These are phyloP conservation scores for Kodamaea sagamina DNA, from an alignment of 805 yeast genomes.

Conservation along the genomic window DNA sequence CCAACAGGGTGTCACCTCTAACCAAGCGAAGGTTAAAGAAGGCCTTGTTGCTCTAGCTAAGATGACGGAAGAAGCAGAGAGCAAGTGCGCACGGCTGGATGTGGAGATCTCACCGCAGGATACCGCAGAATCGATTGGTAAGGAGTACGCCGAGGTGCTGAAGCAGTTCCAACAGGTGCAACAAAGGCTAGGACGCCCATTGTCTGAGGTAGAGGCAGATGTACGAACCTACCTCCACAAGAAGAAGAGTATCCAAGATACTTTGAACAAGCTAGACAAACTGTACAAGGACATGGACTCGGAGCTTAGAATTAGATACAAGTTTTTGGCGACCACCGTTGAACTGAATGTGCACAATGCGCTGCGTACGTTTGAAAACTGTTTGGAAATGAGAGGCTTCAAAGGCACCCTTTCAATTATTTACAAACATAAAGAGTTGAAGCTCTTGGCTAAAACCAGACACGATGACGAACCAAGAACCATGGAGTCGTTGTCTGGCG, in stretches of 20 bases:
- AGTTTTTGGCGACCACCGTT: slow-evolving; percentile 35
- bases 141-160: slow-evolving; percentile 50
- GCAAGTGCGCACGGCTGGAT: slow-evolving; percentile 50
- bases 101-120: slow-evolving; percentile 43
- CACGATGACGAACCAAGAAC: slow-evolving; percentile 60
- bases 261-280: slow-evolving; percentile 40
- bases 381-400: slow-evolving; percentile 68
- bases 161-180: slow-evolving; percentile 54
- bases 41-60: slow-evolving; percentile 17
- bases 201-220: slow-evolving; percentile 52
- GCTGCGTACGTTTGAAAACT: slow-evolving; percentile 50
- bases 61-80: slow-evolving; percentile 29
- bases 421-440: slow-evolving; percentile 49
- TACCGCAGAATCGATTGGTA: slow-evolving; percentile 48
- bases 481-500: slow-evolving; percentile 89
- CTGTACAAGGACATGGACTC: slow-evolving; percentile 30
- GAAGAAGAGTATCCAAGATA: slow-evolving; percentile 45
- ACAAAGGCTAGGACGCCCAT: slow-evolving; percentile 51
- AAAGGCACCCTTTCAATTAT: slow-evolving; percentile 72
- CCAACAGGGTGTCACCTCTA: slow-evolving; percentile 14
- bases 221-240: slow-evolving; percentile 18
- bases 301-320: slow-evolving; percentile 35
- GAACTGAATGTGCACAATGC: slow-evolving; percentile 34
- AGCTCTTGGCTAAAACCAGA: slow-evolving; percentile 62
- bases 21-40: slow-evolving; percentile 15